phyloP scores from a whole-genome alignment of 2,329 filamentous ascomycete species.

The Coniella vitis region DNA sequence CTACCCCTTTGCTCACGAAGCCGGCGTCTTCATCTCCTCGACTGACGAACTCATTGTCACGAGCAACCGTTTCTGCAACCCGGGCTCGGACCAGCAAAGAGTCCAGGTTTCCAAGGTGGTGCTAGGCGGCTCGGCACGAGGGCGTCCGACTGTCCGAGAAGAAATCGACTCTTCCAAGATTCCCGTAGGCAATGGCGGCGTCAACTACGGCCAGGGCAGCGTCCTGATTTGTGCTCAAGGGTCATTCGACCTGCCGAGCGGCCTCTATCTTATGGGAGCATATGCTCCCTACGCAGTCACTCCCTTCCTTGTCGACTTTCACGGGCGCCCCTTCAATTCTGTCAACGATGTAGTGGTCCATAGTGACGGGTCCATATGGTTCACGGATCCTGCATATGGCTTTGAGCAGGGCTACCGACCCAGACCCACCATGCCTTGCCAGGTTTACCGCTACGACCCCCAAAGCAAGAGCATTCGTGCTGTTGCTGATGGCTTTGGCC shows the following conservation, averaged over 20 bases:
- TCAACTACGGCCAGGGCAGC: slow-evolving; percentile 35
- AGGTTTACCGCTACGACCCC: slow-evolving; percentile 40
- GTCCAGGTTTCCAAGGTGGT: slow-evolving; percentile 26
- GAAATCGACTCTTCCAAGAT: slow-evolving; percentile 24
- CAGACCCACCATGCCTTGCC: slow-evolving; percentile 34
- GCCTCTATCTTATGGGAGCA: slow-evolving; percentile 27
- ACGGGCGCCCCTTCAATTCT: slow-evolving; percentile 40
- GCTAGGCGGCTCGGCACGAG: slow-evolving; percentile 13
- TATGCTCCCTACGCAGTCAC: slow-evolving; percentile 24
- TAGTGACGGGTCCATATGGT: slow-evolving; percentile 39
- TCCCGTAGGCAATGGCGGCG: slow-evolving; percentile 41
- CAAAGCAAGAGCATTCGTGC: slow-evolving; percentile 27
- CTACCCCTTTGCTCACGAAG: slow-evolving; percentile 44
- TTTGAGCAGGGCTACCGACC: slow-evolving; percentile 39
- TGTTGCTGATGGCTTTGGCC: slow-evolving; percentile 40
- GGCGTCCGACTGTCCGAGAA: slow-evolving; percentile 22
- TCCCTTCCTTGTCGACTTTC: slow-evolving; percentile 31
- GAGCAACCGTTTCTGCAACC: slow-evolving; percentile 26
- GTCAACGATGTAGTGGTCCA: slow-evolving; percentile 41
- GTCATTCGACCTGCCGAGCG: slow-evolving; percentile 19
- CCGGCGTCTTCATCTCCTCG: slow-evolving; percentile 17
- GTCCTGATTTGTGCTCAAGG: slow-evolving; percentile 38
- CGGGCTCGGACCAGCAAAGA: slow-evolving; percentile 15
- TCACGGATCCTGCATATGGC: slow-evolving; percentile 44
- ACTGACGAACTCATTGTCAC: slow-evolving; percentile 22